phyloP scores from a whole-genome alignment of 2,329 filamentous ascomycete species.

The Trichoderma aggressivum region DNA sequence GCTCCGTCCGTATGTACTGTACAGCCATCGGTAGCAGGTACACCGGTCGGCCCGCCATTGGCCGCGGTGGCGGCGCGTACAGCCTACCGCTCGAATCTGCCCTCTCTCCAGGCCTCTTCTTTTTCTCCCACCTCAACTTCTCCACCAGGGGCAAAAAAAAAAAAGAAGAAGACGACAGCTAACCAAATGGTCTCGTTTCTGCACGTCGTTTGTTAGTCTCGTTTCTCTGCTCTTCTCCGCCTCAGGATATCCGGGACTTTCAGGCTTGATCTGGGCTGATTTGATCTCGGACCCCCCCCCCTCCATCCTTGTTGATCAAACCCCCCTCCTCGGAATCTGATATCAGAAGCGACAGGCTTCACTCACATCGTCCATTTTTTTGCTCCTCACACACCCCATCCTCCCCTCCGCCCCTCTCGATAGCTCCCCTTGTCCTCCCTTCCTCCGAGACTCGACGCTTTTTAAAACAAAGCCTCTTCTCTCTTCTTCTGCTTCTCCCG shows the following conservation, averaged over 20 bases:
- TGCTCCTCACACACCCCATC: not conserved
- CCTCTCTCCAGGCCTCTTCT: not conserved
- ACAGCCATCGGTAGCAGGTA: not conserved
- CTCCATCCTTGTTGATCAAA: not conserved
- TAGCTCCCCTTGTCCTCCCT: not conserved
- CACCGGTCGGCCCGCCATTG: not conserved
- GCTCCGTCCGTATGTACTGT: no score
- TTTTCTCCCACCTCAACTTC: not conserved
- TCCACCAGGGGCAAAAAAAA: not conserved
- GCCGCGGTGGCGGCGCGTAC: not conserved
- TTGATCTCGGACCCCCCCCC: not conserved
- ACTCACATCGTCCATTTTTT: constrained; percentile 10
- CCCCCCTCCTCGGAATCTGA: not conserved
- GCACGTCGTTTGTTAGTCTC: not conserved
- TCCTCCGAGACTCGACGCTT: not conserved
- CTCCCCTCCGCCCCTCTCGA: not conserved
- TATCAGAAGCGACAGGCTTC: constrained; percentile 16
- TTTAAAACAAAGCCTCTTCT: not conserved
- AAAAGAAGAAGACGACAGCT: not conserved
- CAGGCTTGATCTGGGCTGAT: constrained; percentile 5
- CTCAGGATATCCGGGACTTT: not conserved
- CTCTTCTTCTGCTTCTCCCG: not conserved
- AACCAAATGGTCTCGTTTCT: not conserved
- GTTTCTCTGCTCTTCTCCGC: not conserved
- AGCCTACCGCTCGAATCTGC: not conserved